Percentiles rank a stretch among this genome's conserved stretches.
Evolutionary conservation across 2,329 filamentous ascomycete species (phyloP).

Genomic region (Sporothrix mexicana): DNA sequence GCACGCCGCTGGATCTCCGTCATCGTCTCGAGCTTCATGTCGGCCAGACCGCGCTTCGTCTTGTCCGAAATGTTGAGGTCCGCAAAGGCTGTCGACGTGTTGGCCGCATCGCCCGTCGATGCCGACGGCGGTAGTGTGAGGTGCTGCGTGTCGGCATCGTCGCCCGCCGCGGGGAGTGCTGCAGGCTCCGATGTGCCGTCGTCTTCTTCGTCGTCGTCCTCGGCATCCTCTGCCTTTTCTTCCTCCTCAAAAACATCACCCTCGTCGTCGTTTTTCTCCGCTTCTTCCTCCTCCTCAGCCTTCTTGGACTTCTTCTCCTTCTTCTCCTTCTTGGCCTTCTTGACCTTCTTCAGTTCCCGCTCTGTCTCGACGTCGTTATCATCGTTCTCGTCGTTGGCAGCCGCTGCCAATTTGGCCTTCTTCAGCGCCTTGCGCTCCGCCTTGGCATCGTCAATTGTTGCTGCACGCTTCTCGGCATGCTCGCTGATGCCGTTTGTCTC

Average conservation of each 20-base stretch:
- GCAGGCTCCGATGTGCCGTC: constrained; percentile 41
- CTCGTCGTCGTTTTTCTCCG: constrained; percentile 13
- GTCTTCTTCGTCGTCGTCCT: constrained; percentile 41
- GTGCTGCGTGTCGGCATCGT: constrained; percentile 48
- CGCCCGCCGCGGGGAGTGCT: constrained; percentile 36
- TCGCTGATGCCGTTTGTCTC: constrained; percentile 39
- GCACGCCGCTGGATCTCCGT: constrained; percentile 89
- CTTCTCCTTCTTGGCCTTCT: constrained; percentile 38
- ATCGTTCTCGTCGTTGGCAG: constrained; percentile 28
- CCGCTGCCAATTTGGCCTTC: constrained; percentile 35
- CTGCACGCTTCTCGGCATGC: constrained; percentile 37
- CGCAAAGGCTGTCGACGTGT: constrained; percentile 60
- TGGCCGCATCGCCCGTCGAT: constrained; percentile 53
- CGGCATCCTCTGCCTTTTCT: constrained; percentile 33
- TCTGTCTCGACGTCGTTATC: constrained; percentile 30
- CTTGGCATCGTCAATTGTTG: constrained; percentile 15
- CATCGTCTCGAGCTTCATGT: constrained; percentile 95
- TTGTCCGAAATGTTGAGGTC: constrained; percentile 86
- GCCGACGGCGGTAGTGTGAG: constrained; percentile 56
- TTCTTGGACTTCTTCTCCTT: constrained; percentile 35
- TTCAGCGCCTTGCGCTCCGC: constrained; percentile 36
- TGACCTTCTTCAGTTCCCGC: constrained; percentile 30
- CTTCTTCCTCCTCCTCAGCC: constrained; percentile 39
- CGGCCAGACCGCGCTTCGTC: constrained; percentile 83
- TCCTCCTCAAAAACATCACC: constrained; percentile 35